These are phyloP conservation scores for Oryza longistaminata DNA, from an alignment of 176 grass and related monocot species.

Conservation along the genomic window DNA sequence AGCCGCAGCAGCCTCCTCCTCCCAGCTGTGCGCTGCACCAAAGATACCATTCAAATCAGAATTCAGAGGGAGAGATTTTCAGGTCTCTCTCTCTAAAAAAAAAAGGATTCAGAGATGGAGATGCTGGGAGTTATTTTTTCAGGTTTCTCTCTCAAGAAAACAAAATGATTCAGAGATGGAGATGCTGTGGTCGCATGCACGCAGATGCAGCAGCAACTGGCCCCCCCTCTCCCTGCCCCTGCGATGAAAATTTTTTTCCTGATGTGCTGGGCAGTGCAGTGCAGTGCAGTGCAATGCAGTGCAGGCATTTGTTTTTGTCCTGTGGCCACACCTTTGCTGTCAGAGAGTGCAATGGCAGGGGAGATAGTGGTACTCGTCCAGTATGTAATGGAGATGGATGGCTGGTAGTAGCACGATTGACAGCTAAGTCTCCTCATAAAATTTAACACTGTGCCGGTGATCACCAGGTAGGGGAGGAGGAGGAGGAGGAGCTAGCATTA, in stretches of 20 bases:
- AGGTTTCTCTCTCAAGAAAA: not conserved
- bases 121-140: not conserved
- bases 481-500: slow-evolving; percentile 25
- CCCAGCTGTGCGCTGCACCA: not conserved
- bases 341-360: not conserved
- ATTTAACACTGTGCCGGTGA: slow-evolving; percentile 27
- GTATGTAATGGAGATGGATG: not conserved
- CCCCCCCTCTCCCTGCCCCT: not conserved
- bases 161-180: not conserved
- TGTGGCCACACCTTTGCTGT: slow-evolving; percentile 13
- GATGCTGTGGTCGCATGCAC: not conserved
- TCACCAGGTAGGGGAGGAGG: slow-evolving; percentile 26
- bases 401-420: slow-evolving; percentile 16
- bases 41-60: slow-evolving; percentile 14
- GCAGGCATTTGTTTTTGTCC: slow-evolving; percentile 37
- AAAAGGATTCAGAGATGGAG: too few species aligned
- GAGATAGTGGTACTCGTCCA: not conserved
- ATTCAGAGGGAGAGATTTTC: not conserved
- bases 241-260: slow-evolving; percentile 14
- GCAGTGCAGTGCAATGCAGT: too few species aligned
- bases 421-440: slow-evolving; percentile 56
- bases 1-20: not conserved
- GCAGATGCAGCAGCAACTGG: not conserved
- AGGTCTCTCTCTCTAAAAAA: too few species aligned
- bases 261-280: not conserved